Base-by-base conservation (phyloP, 1,284 basidiomycete species). In the Rugosomyces carneus region DNA sequence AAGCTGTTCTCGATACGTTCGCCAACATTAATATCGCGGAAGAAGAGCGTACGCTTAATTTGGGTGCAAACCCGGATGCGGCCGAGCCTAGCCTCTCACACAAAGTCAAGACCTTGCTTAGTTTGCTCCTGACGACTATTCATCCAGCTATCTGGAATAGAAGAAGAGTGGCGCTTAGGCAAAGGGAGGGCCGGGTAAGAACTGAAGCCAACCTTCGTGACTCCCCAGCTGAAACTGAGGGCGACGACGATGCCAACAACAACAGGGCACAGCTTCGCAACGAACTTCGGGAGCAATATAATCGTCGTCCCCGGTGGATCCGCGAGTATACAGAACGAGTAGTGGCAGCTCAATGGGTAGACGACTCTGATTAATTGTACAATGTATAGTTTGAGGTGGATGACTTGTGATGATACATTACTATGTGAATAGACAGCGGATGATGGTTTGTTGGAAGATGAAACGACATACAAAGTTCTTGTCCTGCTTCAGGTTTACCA, bases 141-240 rank as follows among this genome's bases (percentile, higher is more conserved):
- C 78, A 57, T 59, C 86, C 86, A 3, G 86, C 84, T 21, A 68
- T 87, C 35, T 89, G 87, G 80, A 80, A 88, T 54, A 75, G 80
- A 48, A 71, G 86, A 52, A 70, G 85, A 37, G 63, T 60, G 16
- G 72, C 72, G 9, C 69, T 89, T 54, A 67, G 78, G 56, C 70
- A 70, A 49, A 67, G 86, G 34, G 86, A 89, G 64, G 81, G 82
- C 2, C 69, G 74, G 26, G 61, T 89, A 18, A 71, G 84, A 53
- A 82, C 78, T 20, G 86, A 88, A 63, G 77, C 75, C 48, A 76
- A 74, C 51, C 66, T 71, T 16, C 67, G 78, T 27, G 69, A 75
- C 40, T 56, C 61, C 20, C 49, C 56, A 31, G 44, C 49, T 49
- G 59, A 55, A 29, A 62, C 60, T 34, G 65, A 65, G 21, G 67